Percentiles rank a stretch among this genome's conserved stretches.
These are phyloP conservation scores for Ophiostoma pallidulum DNA, from an alignment of 2,329 filamentous ascomycete species.

Conservation along the genomic window DNA sequence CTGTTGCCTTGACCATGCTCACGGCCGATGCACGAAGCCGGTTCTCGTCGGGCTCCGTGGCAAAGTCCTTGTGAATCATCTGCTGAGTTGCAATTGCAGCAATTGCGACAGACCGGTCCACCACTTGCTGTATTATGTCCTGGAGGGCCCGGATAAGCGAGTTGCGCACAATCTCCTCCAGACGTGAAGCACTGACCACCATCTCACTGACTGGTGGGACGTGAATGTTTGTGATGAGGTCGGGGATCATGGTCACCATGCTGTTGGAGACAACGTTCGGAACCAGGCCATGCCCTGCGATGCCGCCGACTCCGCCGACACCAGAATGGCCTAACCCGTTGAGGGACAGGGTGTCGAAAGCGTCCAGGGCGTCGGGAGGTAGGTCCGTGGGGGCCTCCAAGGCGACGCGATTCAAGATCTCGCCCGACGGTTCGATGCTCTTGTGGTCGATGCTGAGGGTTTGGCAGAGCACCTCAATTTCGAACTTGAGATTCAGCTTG, in stretches of 20 bases:
- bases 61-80: constrained; percentile 93
- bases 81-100: constrained; percentile 94
- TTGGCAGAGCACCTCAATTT: constrained; percentile 95
- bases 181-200: constrained; percentile 59
- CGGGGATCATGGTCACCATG: constrained; percentile 72
- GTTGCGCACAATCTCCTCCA: constrained; percentile 69
- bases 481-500: constrained; percentile 95
- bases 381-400: constrained; percentile 54
- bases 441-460: constrained; percentile 88
- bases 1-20: constrained; percentile 90
- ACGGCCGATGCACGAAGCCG: constrained; percentile 78
- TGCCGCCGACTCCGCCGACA: constrained; percentile 40
- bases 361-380: constrained; percentile 60
- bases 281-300: constrained; percentile 48
- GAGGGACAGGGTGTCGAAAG: constrained; percentile 73
- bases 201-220: constrained; percentile 76
- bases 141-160: constrained; percentile 84
- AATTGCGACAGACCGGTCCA: constrained; percentile 95
- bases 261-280: constrained; percentile 66
- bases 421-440: constrained; percentile 74
- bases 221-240: constrained; percentile 67
- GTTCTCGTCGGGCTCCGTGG: constrained; percentile 82
- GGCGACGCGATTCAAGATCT: constrained; percentile 67
- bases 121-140: constrained; percentile 95
- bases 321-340: constrained; percentile 61